These are phyloP conservation scores for Saturnispora silvae DNA, from an alignment of 805 yeast genomes.

Conservation along the genomic window DNA sequence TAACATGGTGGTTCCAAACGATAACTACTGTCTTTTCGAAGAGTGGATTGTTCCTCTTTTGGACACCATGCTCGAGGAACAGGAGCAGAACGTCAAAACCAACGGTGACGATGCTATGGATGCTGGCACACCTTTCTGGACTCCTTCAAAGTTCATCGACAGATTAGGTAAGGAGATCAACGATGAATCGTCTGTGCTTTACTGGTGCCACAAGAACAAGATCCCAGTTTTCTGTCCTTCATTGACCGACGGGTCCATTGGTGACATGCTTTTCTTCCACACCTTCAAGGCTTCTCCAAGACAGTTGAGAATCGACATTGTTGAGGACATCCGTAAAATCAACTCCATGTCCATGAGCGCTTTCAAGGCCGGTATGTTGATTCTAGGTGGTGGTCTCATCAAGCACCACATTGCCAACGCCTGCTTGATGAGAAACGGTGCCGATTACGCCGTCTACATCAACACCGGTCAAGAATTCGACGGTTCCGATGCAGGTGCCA, in stretches of 20 bases:
- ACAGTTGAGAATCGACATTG: constrained; percentile 84
- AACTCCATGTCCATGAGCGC: constrained; percentile 96
- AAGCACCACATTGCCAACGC: constrained; percentile 98
- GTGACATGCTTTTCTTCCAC: constrained; percentile 98
- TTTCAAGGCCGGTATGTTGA: constrained; percentile 86
- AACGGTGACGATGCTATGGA: constrained; percentile 49
- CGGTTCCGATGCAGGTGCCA: constrained; percentile 98
- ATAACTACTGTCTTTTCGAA: constrained; percentile 93
- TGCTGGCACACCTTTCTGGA: constrained; percentile 71
- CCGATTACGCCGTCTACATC: constrained; percentile 93
- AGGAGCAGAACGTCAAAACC: constrained; percentile 51
- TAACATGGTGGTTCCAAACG: constrained; percentile 92
- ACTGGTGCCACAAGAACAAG: constrained; percentile 96
- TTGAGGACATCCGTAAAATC: constrained; percentile 83
- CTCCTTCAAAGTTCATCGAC: constrained; percentile 88
- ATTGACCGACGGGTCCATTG: constrained; percentile 94
- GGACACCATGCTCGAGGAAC: constrained; percentile 82
- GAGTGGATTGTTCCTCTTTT: constrained; percentile 97
- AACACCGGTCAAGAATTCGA: constrained; percentile 98
- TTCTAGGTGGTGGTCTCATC: constrained; percentile 91
- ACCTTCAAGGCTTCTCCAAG: constrained; percentile 90
- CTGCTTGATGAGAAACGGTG: constrained; percentile 98
- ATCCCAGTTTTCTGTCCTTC: constrained; percentile 98
- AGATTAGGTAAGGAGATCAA: constrained; percentile 92
- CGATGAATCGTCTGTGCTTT: constrained; percentile 85